Percentiles rank a stretch among this genome's conserved stretches.
These are phyloP conservation scores for Hygrophoropsis aurantiaca DNA, from an alignment of 768 basidiomycete genomes.

Conservation along the genomic window DNA sequence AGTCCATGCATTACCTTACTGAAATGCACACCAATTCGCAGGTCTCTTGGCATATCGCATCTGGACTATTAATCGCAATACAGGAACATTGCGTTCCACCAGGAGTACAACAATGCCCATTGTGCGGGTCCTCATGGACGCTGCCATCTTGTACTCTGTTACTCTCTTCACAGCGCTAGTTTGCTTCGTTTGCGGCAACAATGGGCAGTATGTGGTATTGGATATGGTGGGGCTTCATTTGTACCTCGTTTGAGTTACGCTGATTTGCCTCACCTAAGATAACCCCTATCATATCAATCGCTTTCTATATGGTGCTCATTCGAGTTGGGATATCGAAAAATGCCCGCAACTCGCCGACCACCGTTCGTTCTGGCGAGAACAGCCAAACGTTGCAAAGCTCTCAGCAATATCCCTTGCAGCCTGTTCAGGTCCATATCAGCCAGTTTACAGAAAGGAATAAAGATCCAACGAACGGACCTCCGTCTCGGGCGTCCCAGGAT, in stretches of 20 bases:
- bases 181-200: not conserved
- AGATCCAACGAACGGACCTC: too few relatives aligned
- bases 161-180: constrained; percentile 1
- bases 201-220: constrained; percentile 3
- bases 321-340: not conserved
- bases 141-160: constrained; percentile 7
- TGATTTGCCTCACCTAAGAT: constrained; percentile 1
- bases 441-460: not conserved
- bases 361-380: not conserved
- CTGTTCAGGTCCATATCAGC: constrained; percentile 6
- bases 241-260: not conserved
- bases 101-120: not conserved
- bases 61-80: constrained; percentile 3
- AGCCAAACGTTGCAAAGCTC: not conserved
- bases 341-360: not conserved
- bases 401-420: constrained; percentile 2
- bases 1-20: not conserved
- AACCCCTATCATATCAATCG: constrained; percentile 9
- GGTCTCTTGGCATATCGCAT: constrained; percentile 8
- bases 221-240: constrained; percentile 2
- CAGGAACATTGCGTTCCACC: not conserved
- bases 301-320: constrained; percentile 10
- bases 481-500: too few relatives aligned
- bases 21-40: not conserved
- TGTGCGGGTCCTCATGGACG: constrained; percentile 6